phyloP scores from a whole-genome alignment of 2,329 filamentous ascomycete species.

The Xylariaceae sp. region DNA sequence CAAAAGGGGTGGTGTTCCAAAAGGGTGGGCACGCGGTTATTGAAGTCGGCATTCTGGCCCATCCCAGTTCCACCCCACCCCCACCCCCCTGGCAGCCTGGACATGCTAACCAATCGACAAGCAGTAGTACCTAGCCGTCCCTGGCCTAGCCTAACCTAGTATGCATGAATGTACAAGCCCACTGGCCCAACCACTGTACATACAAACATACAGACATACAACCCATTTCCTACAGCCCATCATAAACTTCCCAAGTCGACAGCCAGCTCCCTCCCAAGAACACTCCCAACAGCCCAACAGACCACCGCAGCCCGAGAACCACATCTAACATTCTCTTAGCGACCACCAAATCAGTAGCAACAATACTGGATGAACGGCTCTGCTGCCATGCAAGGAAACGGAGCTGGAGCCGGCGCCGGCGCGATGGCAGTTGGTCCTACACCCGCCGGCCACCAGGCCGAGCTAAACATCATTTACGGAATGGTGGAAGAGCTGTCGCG shows the following conservation, averaged over 20 bases:
- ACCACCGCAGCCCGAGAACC: neutral
- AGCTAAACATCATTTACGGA: constrained; percentile 68
- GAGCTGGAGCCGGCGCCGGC: constrained; percentile 40
- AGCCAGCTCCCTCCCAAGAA: constrained; percentile 1
- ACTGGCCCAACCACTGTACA: neutral
- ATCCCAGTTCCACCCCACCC: neutral
- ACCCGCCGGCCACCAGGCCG: constrained; percentile 68
- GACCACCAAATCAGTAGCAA: constrained; percentile 5
- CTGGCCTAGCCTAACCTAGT: neutral
- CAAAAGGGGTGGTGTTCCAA: too few species aligned
- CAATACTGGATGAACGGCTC: constrained; percentile 16
- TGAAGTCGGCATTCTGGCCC: too few species aligned
- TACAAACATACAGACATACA: neutral
- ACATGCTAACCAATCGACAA: constrained; percentile 6
- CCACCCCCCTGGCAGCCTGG: too few species aligned
- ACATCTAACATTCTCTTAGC: neutral
- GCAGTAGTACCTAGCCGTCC: neutral
- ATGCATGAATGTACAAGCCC: too few species aligned
- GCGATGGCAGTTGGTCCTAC: constrained; percentile 56
- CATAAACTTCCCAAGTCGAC: constrained; percentile 14
- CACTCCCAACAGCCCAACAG: constrained; percentile 1
- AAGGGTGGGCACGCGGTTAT: too few species aligned
- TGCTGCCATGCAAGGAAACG: constrained; percentile 35
- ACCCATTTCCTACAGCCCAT: constrained; percentile 7
- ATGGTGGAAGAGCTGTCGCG: constrained; percentile 70